Evolutionary conservation across 2,329 filamentous ascomycete genomes (phyloP).

Genomic region (Fusarium decemcellulare): DNA sequence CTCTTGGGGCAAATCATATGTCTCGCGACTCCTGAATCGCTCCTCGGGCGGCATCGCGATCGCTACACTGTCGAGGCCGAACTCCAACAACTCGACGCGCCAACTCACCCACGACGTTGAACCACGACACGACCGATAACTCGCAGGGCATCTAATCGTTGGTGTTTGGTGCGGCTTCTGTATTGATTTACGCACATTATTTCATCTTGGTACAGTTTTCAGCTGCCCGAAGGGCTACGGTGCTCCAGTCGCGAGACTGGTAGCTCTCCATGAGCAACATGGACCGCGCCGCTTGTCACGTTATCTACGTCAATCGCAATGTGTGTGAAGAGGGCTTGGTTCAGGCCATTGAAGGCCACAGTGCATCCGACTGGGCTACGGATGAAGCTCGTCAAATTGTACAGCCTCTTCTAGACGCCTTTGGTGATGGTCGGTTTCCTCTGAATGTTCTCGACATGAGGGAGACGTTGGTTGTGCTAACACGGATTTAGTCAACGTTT

Average conservation of each 20-base stretch:
- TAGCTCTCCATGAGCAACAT: conserved; percentile 69
- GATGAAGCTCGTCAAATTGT: conserved; percentile 62
- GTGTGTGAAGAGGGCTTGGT: conserved; percentile 64
- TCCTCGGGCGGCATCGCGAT: conserved; percentile 24
- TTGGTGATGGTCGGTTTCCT: conserved; percentile 64
- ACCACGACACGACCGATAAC: conserved; percentile 6
- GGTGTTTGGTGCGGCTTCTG: conserved; percentile 34
- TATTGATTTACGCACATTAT: conserved; percentile 16
- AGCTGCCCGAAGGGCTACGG: conserved; percentile 62
- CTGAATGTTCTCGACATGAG: not conserved
- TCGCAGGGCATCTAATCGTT: conserved; percentile 24
- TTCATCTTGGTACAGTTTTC: conserved; percentile 39
- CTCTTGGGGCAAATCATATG: conserved; percentile 27
- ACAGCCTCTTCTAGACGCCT: conserved; percentile 65
- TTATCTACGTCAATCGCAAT: conserved; percentile 72
- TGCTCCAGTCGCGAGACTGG: conserved; percentile 74
- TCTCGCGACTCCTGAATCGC: conserved; percentile 33
- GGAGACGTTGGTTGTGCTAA: conserved; percentile 33
- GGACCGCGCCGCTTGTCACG: conserved; percentile 70
- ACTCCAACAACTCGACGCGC: not conserved
- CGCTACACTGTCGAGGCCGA: conserved; percentile 22
- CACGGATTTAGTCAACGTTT: conserved; percentile 64
- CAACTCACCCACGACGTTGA: conserved; percentile 9
- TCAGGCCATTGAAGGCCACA: conserved; percentile 42
- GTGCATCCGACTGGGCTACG: conserved; percentile 51